A percentile compares a stretch with the other conserved stretches of the same genome.
These are phyloP conservation scores for Fusarium sp. DNA, from an alignment of 2,329 filamentous ascomycete genomes.

Conservation along the genomic window DNA sequence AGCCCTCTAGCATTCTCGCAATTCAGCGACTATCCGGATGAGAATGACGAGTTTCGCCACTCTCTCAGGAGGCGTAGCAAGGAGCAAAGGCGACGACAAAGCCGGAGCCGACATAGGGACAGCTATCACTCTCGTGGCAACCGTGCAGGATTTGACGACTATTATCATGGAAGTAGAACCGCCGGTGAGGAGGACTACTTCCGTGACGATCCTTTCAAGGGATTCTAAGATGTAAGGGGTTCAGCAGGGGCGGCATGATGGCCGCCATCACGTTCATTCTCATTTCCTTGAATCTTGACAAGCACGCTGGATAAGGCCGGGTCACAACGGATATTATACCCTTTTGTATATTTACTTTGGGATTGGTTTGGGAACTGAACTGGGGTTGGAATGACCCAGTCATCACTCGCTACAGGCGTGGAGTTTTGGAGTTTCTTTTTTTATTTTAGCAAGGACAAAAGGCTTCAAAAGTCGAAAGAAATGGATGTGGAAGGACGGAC, in stretches of 20 bases:
- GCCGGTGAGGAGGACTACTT: slow-evolving; percentile 68
- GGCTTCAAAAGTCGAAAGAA: slow-evolving; percentile 18
- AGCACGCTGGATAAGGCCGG: slow-evolving; percentile 18
- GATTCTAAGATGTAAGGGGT: slow-evolving; percentile 59
- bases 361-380: slow-evolving; percentile 9
- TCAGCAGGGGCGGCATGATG: slow-evolving; percentile 14
- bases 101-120: slow-evolving; percentile 66
- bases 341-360: slow-evolving; percentile 41
- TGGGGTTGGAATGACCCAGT: slow-evolving; percentile 6
- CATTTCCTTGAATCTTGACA: slow-evolving; percentile 25
- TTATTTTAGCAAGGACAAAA: not conserved
- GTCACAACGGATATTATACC: slow-evolving; percentile 36
- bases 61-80: slow-evolving; percentile 66
- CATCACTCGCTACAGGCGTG: slow-evolving; percentile 25
- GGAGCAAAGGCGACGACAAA: slow-evolving; percentile 63
- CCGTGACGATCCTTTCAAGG: slow-evolving; percentile 71
- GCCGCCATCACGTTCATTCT: slow-evolving; percentile 23
- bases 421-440: slow-evolving; percentile 28
- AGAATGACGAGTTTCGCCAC: slow-evolving; percentile 63
- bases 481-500: not conserved
- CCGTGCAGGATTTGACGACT: slow-evolving; percentile 59
- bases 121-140: slow-evolving; percentile 61
- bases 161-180: slow-evolving; percentile 59
- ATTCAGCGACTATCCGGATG: slow-evolving; percentile 60
- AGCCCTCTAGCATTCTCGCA: slow-evolving; percentile 66